These are phyloP conservation scores for Daedalea quercina DNA, from an alignment of 768 basidiomycete species.

Conservation along the genomic window DNA sequence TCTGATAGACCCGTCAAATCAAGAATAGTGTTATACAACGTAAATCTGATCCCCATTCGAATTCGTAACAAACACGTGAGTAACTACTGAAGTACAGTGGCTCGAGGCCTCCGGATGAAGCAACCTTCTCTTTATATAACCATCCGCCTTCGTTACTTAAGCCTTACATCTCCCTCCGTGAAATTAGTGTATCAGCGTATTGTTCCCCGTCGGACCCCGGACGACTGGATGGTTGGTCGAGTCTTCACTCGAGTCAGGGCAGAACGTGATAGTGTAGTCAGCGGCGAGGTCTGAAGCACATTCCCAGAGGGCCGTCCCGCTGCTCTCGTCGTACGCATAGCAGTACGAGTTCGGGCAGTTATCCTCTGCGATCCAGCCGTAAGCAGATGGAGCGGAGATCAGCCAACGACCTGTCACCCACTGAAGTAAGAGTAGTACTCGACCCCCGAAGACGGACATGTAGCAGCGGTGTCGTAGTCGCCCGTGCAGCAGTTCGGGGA, in stretches of 20 bases:
- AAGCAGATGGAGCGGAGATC: not conserved
- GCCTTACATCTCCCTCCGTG: too few relatives aligned
- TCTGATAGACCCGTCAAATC: too few relatives aligned
- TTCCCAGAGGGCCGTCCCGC: slow-evolving; percentile 38
- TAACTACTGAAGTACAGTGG: too few relatives aligned
- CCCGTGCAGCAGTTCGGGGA: slow-evolving; percentile 65
- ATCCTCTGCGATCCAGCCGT: slow-evolving; percentile 22
- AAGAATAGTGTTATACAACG: too few relatives aligned
- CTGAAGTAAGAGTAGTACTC: slow-evolving; percentile 41
- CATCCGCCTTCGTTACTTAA: too few relatives aligned
- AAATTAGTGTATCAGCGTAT: too few relatives aligned
- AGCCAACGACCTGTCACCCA: slow-evolving; percentile 13
- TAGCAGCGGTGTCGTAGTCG: slow-evolving; percentile 38
- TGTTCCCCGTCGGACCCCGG: not conserved
- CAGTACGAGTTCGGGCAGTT: slow-evolving; percentile 42
- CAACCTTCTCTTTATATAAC: too few relatives aligned
- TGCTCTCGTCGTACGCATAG: slow-evolving; percentile 45
- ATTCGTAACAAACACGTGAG: too few relatives aligned
- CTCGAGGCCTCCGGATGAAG: too few relatives aligned
- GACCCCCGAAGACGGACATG: slow-evolving; percentile 47
- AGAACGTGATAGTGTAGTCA: slow-evolving; percentile 42
- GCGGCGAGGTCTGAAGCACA: slow-evolving; percentile 30
- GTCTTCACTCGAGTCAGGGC: slow-evolving; percentile 21
- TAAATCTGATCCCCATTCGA: too few relatives aligned
- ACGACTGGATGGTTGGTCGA: not conserved